Conservation (phyloP, 176 grass and related monocot genomes). For the Saccharum spontaneum region DNA sequence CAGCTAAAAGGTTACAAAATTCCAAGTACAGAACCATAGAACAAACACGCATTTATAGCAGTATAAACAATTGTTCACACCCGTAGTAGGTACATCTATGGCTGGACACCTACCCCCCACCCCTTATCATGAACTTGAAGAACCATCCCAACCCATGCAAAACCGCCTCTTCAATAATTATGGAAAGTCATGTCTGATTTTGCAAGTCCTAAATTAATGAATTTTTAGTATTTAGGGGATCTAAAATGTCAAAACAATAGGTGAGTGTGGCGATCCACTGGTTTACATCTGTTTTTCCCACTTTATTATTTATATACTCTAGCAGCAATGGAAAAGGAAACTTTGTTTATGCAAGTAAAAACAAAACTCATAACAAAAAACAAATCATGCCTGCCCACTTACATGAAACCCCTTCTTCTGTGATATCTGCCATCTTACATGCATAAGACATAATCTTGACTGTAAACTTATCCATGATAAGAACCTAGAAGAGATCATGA, state of each 20-base stretch:
- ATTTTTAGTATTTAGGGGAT: not conserved
- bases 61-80: not conserved
- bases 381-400: conserved; percentile 38
- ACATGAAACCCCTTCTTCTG: conserved; percentile 99
- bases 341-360: conserved; percentile 8
- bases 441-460: conserved; percentile 91
- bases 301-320: not conserved
- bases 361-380: not conserved
- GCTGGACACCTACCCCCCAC: not conserved
- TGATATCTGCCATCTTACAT: conserved; percentile 99
- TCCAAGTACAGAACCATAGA: not conserved
- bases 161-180: not conserved
- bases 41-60: not conserved
- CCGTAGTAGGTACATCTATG: not conserved
- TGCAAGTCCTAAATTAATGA: not conserved
- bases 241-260: not conserved
- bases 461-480: conserved; percentile 99
- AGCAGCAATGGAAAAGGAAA: not conserved
- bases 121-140: not conserved
- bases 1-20: not conserved
- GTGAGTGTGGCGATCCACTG: not conserved
- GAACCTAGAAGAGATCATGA: conserved; percentile 59
- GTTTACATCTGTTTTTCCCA: not conserved
- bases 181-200: not conserved
- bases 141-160: not conserved